Conservation (phyloP, 768 basidiomycete genomes). For the Pulveroboletus sp. region DNA sequence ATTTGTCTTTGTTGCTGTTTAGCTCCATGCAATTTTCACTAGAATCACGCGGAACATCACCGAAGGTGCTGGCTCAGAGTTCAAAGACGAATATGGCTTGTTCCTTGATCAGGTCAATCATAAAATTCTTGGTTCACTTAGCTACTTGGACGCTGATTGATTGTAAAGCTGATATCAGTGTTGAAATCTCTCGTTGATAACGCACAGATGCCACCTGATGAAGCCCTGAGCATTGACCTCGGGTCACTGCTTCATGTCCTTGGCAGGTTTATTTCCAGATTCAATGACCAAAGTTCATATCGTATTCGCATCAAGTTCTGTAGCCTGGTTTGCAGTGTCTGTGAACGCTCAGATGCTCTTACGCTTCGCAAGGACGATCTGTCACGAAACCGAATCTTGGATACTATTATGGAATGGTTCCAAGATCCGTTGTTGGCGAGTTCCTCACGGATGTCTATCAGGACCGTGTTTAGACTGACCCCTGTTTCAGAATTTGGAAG, state of each 20-base stretch:
- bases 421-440: constrained; percentile 49
- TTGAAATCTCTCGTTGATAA: constrained; percentile 79
- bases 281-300: constrained; percentile 46
- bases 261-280: constrained; percentile 61
- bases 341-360: constrained; percentile 56
- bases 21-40: neutral
- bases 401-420: constrained; percentile 79
- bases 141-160: constrained; percentile 9
- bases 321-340: constrained; percentile 61
- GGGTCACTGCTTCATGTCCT: constrained; percentile 54
- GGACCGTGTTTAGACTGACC: neutral
- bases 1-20: neutral
- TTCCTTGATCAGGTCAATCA: constrained; percentile 69
- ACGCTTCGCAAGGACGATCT: constrained; percentile 62
- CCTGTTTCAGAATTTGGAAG: constrained; percentile 32
- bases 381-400: constrained; percentile 66
- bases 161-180: constrained; percentile 61
- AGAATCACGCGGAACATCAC: constrained; percentile 52
- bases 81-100: constrained; percentile 35
- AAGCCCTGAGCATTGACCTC: constrained; percentile 60
- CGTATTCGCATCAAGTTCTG: constrained; percentile 78
- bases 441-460: constrained; percentile 2
- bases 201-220: constrained; percentile 50
- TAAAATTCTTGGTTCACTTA: neutral
- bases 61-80: constrained; percentile 42